Conservation (phyloP, 106 monocot species). For the Acanthochlamys bracteata region DNA sequence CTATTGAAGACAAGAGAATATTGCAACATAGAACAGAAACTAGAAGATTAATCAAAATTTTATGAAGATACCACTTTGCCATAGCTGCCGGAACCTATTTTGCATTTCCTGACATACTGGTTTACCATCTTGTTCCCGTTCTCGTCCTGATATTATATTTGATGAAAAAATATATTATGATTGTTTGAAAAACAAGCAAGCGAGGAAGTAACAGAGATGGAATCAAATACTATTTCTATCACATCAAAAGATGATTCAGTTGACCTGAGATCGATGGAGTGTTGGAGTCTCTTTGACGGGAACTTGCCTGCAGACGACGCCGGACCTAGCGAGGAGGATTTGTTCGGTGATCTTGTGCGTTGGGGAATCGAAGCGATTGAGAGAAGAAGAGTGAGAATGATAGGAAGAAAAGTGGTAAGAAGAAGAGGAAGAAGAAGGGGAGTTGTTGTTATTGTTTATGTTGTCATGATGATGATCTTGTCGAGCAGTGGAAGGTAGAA, state of each 20-base stretch:
- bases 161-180: not conserved
- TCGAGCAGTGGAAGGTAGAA: slow-evolving; percentile 22
- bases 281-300: slow-evolving; percentile 73
- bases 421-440: too few species aligned
- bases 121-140: slow-evolving; percentile 85
- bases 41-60: not conserved
- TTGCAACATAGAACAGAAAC: not conserved
- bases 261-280: slow-evolving; percentile 39
- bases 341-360: slow-evolving; percentile 25
- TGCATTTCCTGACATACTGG: slow-evolving; percentile 60
- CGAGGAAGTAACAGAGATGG: too few species aligned
- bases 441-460: too few species aligned
- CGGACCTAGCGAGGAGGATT: slow-evolving; percentile 32
- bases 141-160: slow-evolving; percentile 55
- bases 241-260: too few species aligned
- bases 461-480: slow-evolving; percentile 13
- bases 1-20: not conserved
- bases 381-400: too few species aligned
- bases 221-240: too few species aligned
- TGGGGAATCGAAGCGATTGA: too few species aligned
- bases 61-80: slow-evolving; percentile 99
- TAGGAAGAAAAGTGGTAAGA: too few species aligned
- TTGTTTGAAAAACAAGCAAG: not conserved
- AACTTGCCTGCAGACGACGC: slow-evolving; percentile 52
- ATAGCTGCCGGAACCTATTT: slow-evolving; percentile 86